These are phyloP conservation scores for Fraxinus albicans DNA, from an alignment of 305 asterid genomes.

Conservation along the genomic window DNA sequence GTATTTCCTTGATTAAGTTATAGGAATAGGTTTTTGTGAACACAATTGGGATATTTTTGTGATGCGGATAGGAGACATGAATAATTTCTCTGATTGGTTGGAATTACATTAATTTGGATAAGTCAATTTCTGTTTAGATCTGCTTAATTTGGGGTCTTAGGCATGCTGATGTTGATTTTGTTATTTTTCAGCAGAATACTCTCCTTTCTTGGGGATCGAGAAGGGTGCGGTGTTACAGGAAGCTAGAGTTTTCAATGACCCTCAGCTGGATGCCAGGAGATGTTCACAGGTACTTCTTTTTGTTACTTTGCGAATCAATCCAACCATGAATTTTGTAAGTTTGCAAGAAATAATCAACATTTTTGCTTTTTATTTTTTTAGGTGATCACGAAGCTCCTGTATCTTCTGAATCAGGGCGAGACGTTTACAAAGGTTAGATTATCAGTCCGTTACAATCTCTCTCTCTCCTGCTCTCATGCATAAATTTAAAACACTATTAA, in stretches of 20 bases:
- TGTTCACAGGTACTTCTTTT: constrained; percentile 73
- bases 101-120: neutral
- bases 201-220: constrained; percentile 91
- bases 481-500: neutral
- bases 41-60: neutral
- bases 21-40: neutral
- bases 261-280: constrained; percentile 90
- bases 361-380: constrained; percentile 24
- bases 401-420: constrained; percentile 98
- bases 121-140: constrained; percentile 1
- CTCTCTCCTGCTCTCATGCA: too few relatives aligned
- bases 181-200: constrained; percentile 56
- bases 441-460: neutral
- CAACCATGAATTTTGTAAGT: neutral
- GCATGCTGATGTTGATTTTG: constrained; percentile 9
- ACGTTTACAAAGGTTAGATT: constrained; percentile 77
- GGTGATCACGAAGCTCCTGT: constrained; percentile 98
- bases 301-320: neutral
- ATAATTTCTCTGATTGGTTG: neutral
- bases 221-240: constrained; percentile 95
- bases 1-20: neutral
- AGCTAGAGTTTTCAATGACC: constrained; percentile 93
- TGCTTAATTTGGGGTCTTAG: neutral
- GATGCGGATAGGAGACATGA: neutral
- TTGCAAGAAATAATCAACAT: constrained; percentile 12